These are phyloP conservation scores for Ceratocystis cacaofunesta DNA, from an alignment of 2,329 filamentous ascomycete species.

Conservation along the genomic window DNA sequence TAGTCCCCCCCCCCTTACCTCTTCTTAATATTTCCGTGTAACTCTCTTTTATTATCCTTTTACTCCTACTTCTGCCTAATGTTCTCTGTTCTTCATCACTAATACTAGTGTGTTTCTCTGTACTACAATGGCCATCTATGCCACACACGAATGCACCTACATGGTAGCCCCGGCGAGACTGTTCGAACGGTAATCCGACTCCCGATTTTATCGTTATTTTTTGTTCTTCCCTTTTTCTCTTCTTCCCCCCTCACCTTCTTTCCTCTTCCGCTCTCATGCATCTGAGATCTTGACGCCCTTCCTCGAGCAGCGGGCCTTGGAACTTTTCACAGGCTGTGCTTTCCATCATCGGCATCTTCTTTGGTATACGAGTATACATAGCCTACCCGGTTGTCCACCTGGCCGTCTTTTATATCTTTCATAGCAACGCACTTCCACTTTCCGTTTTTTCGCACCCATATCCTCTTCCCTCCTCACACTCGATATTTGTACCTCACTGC, in stretches of 20 bases:
- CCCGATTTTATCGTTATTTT: not conserved
- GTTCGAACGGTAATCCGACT: not conserved
- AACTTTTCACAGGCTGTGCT: not conserved
- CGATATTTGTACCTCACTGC: not conserved
- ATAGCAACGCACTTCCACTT: not conserved
- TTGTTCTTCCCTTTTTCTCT: not conserved
- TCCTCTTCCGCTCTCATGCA: not conserved
- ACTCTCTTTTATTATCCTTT: not conserved
- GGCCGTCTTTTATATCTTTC: not conserved
- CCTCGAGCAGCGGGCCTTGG: not conserved
- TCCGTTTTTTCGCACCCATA: not conserved
- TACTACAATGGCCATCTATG: not conserved
- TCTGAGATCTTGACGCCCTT: not conserved
- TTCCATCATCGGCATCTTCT: not conserved
- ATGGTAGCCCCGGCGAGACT: not conserved
- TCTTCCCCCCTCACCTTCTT: not conserved
- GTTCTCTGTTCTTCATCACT: not conserved
- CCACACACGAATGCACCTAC: too few relatives aligned
- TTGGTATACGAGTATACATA: not conserved
- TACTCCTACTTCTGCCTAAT: not conserved
- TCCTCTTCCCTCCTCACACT: not conserved
- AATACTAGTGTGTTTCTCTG: not conserved
- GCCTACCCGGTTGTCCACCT: not conserved
- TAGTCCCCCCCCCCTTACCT: too few relatives aligned
- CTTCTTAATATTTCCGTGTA: not conserved